phyloP scores from a whole-genome alignment of 139 green algal species.

The Closterium sp. region DNA sequence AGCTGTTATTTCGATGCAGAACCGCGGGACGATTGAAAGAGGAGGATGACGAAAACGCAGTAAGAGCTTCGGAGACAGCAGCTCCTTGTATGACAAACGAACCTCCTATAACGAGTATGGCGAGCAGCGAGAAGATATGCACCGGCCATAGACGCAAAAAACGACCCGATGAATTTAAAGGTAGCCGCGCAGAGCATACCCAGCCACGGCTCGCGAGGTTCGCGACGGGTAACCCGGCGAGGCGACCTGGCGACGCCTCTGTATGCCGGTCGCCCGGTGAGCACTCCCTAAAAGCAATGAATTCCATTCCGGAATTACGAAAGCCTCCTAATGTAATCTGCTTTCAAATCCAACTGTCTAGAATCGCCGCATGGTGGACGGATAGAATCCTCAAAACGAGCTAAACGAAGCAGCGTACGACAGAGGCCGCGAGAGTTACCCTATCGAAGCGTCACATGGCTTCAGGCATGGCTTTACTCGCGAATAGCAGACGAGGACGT shows the following conservation, averaged over 20 bases:
- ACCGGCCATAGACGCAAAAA: neutral
- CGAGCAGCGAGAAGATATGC: neutral
- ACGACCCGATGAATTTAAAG: neutral
- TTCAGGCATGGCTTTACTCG: neutral
- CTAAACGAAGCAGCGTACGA: neutral
- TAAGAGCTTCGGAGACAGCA: neutral
- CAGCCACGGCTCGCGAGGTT: neutral
- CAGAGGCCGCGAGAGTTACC: neutral
- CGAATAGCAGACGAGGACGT: neutral
- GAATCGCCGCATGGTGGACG: too few relatives aligned
- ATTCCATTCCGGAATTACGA: neutral
- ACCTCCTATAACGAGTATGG: neutral
- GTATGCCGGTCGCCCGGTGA: neutral
- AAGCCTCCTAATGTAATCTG: neutral
- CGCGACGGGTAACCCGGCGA: neutral
- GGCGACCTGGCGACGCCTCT: neutral
- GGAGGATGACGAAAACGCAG: neutral
- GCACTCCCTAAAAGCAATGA: neutral
- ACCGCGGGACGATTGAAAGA: neutral
- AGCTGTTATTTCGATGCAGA: neutral
- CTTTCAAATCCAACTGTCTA: neutral
- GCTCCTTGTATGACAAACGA: neutral
- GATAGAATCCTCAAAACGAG: too few relatives aligned
- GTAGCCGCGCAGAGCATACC: neutral
- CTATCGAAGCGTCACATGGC: neutral